These are phyloP conservation scores for Penicillium brevicompactum DNA, from an alignment of 2,329 filamentous ascomycete species.

Conservation along the genomic window DNA sequence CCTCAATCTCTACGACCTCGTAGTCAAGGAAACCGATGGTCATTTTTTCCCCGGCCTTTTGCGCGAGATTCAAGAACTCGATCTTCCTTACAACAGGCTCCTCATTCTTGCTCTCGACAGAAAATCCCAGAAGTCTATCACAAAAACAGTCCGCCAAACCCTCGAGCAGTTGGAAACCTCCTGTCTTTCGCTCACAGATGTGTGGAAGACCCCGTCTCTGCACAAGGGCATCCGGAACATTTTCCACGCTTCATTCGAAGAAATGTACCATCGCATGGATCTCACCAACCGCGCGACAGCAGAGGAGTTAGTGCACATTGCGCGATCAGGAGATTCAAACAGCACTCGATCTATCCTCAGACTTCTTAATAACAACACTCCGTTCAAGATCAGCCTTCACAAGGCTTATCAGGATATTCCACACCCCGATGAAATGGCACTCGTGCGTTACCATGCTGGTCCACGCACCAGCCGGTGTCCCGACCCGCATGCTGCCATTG, in stretches of 20 bases:
- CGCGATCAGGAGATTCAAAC: conserved; percentile 31
- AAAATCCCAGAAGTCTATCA: conserved; percentile 26
- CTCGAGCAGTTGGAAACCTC: conserved; percentile 32
- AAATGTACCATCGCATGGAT: conserved; percentile 35
- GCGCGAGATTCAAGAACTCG: conserved; percentile 30
- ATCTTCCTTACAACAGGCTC: conserved; percentile 34
- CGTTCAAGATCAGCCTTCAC: conserved; percentile 41
- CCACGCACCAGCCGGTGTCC: conserved; percentile 26
- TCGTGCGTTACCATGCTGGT: conserved; percentile 29
- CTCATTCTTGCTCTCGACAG: conserved; percentile 31
- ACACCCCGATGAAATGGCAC: conserved; percentile 26
- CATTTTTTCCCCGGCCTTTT: conserved; percentile 32
- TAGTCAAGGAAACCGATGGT: conserved; percentile 12
- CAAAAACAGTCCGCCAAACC: conserved; percentile 23
- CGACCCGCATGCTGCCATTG: conserved; percentile 40
- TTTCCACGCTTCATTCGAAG: conserved; percentile 33
- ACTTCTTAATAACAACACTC: conserved; percentile 39
- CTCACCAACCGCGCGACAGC: conserved; percentile 37
- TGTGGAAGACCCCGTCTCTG: conserved; percentile 29
- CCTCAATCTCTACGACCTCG: conserved; percentile 31
- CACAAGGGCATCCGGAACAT: conserved; percentile 29
- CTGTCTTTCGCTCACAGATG: conserved; percentile 26
- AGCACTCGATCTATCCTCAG: conserved; percentile 34
- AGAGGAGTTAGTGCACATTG: conserved; percentile 32
- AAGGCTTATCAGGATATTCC: conserved; percentile 31